Evolutionary conservation across 1,139 yeast species (phyloP), one percentile per base, ranked within the genome.

Genomic region (Saccharomyces hybrid): DNA sequence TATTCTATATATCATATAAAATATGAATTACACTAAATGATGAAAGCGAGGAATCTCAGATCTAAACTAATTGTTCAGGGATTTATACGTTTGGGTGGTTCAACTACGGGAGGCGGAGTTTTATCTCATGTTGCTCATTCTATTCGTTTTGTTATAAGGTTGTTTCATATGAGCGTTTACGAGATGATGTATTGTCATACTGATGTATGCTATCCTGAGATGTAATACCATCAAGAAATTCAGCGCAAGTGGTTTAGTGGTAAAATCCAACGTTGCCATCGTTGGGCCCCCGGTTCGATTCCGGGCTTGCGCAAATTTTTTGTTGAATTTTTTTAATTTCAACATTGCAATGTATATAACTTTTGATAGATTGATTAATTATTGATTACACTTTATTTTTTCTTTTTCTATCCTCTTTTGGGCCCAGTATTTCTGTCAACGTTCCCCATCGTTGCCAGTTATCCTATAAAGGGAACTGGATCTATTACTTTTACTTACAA

Each of bases 221-320:
- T 28, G 11, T 11, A 26, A 26, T 11, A 28, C 31, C 9, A 28
- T 5, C 38, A 32, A 32, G 5, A 32, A 32, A 32, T 2, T n/a
- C 9, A 38, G 44, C 44, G 44, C 44, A 38, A 38, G 44, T 38
- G 44, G 44, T 38, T 38, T 38, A 38, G 44, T 38, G 44, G 44
- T 38, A 38, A 38, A 38, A 38, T 38, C 44, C 44, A 38, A 38
- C 44, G 44, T 38, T 38, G 44, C 44, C 44, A 38, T 38, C 44
- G 44, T 38, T 38, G 44, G 44, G 44, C 44, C 44, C 44, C 44
- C 44, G 44, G 44, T 38, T 38, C 44, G 44, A 38, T 38, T 38
- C 44, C 44, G 44, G 44, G 44, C 44, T 38, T 38, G 44, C 44
- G 44, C 44, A 38, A 16, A 8, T 9, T 8, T 38, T 38, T 38